phyloP scores from a whole-genome alignment of 768 basidiomycete genomes.

The Mycena rosella region DNA sequence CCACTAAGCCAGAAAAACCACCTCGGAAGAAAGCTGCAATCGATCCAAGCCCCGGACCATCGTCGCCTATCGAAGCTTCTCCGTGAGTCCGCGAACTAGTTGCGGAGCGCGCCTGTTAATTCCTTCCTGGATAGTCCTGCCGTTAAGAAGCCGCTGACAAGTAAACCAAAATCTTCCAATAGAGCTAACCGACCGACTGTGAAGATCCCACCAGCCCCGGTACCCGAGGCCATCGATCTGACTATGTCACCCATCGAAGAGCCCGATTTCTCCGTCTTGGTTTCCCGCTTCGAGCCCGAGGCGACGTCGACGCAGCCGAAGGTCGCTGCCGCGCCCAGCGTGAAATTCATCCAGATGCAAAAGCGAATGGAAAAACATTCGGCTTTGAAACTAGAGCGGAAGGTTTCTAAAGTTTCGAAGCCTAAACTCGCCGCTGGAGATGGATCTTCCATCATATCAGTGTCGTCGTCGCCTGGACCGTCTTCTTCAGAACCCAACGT shows the following conservation, averaged over 20 bases:
- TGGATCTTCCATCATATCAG: slow-evolving; percentile 43
- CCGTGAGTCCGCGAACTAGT: not conserved
- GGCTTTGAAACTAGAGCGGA: slow-evolving; percentile 45
- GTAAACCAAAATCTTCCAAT: slow-evolving; percentile 16
- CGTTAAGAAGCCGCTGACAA: slow-evolving; percentile 14
- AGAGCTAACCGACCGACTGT: slow-evolving; percentile 12
- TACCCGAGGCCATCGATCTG: slow-evolving; percentile 29
- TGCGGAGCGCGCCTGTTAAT: not conserved
- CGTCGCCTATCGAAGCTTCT: slow-evolving; percentile 31
- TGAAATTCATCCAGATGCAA: slow-evolving; percentile 47
- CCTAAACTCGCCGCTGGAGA: slow-evolving; percentile 33
- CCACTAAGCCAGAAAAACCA: slow-evolving; percentile 22
- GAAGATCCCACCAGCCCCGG: slow-evolving; percentile 18
- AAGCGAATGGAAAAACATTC: slow-evolving; percentile 51
- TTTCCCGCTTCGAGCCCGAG: slow-evolving; percentile 33
- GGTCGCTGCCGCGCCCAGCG: slow-evolving; percentile 43
- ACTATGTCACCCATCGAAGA: slow-evolving; percentile 35
- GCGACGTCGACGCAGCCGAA: slow-evolving; percentile 30
- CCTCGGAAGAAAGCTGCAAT: slow-evolving; percentile 25
- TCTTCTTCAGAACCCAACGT: slow-evolving; percentile 41
- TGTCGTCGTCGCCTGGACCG: slow-evolving; percentile 38
- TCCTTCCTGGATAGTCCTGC: not conserved
- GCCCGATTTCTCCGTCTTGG: slow-evolving; percentile 34
- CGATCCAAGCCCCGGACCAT: slow-evolving; percentile 17
- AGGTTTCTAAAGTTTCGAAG: slow-evolving; percentile 44